A percentile compares a stretch with the other conserved stretches of the same genome.
phyloP scores from a whole-genome alignment of 495 filamentous ascomycete genomes.

The Neurospora terricola region DNA sequence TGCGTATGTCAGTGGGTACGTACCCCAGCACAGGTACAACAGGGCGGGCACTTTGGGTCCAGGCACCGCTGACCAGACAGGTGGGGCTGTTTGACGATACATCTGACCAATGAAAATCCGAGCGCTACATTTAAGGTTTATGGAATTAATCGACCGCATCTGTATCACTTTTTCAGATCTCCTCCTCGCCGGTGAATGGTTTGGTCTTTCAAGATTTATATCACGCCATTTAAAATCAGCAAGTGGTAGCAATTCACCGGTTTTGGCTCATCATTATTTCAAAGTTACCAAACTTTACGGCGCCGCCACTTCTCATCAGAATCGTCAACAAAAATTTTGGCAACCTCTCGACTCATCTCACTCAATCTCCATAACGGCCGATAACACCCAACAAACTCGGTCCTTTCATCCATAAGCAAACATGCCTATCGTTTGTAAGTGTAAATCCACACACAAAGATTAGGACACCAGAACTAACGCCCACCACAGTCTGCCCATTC shows the following conservation, averaged over 20 bases:
- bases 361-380: neutral
- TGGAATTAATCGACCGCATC: neutral
- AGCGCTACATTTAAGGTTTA: neutral
- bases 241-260: neutral
- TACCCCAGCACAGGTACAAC: neutral
- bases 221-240: neutral
- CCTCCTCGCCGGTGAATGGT: neutral
- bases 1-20: neutral
- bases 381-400: neutral
- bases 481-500: conserved; percentile 68
- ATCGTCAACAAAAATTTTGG: neutral
- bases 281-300: neutral
- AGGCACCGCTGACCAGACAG: neutral
- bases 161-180: neutral
- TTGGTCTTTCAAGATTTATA: neutral
- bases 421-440: conserved; percentile 61
- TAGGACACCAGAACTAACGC: conserved; percentile 3
- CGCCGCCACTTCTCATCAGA: neutral
- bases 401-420: conserved; percentile 5
- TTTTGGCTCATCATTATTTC: neutral
- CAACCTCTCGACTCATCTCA: neutral
- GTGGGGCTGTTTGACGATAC: neutral
- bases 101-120: neutral
- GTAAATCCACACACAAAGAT: neutral
- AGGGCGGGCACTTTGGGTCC: neutral